Evolutionary conservation across 2,329 filamentous ascomycete genomes (phyloP), one percentile per base, ranked within the genome.

Genomic region (Domatiomyces globalis): DNA sequence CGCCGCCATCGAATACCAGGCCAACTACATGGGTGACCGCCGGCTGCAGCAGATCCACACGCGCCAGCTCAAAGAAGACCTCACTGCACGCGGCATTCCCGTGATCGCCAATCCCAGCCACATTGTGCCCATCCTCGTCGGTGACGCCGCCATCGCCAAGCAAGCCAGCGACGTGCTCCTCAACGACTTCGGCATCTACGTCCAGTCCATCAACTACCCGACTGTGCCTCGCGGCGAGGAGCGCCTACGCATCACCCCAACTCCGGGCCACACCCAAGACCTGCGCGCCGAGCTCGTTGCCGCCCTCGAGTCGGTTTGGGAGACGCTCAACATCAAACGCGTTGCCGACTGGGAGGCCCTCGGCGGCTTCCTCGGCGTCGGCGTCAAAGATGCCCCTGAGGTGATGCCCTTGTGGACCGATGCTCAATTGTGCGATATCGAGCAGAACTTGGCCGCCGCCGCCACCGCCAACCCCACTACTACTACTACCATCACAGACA

Each of bases 141-240:
- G 92, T 53, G 92, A 94, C 63, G 92, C 92, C 46, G 89, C 92
- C 69, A 73, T 94, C 43, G 92, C 92, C 54, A 95, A 92, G 75
- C 76, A 83, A 61, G 92, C 92, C 6, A 94, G 87, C 20, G 92
- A 98, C 66, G 81, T 94, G 73, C 80, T 98, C 19, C 78, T 98
- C 12, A 81, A 85, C 60, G 84, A 94, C 60, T 85, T 95, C 73
- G 80, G 82, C 55, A 95, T 98, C 65, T 98, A 98, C 66, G 92
- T 98, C 22, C 92, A 98, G 71, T 88, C 87, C 51, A 96, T 98
- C 77, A 98, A 98, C 73, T 96, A 96, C 71, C 92, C 92, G 1
- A 98, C 92, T 49, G 92, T 98, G 2, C 92, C 92, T 2, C 87
- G 94, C 5, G 92, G 92, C n/a, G 89, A 98, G 73, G 92, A 98